Percentiles rank a stretch among this genome's conserved stretches.
Evolutionary conservation across 352 stramenopile species (phyloP).

Genomic region (Pythium plurisporium): DNA sequence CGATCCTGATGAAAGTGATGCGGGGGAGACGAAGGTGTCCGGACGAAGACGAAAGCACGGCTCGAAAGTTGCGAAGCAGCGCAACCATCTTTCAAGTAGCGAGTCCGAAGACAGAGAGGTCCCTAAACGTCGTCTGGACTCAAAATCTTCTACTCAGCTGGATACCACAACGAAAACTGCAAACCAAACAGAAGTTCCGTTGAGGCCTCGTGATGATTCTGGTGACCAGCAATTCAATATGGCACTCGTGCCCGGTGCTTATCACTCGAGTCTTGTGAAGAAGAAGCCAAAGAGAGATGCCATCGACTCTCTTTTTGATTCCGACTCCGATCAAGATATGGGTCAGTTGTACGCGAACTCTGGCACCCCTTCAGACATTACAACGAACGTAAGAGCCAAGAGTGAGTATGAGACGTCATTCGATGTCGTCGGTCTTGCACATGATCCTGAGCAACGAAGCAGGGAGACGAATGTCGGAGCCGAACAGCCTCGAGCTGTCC

Average conservation of each 20-base stretch:
- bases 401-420: too few species aligned
- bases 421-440: too few species aligned
- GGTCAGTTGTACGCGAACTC: constrained; percentile 24
- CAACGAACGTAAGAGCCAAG: neutral
- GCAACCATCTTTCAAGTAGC: neutral
- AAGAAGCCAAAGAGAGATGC: constrained; percentile 30
- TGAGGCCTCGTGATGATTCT: too few species aligned
- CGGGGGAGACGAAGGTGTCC: constrained; percentile 14
- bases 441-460: neutral
- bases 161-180: neutral
- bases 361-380: too few species aligned
- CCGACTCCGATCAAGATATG: constrained; percentile 43
- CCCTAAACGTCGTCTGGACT: neutral
- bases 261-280: neutral
- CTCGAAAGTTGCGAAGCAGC: neutral
- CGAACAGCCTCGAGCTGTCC: too few species aligned
- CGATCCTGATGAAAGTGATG: constrained; percentile 17
- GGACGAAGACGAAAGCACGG: neutral
- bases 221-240: neutral
- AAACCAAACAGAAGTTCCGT: neutral
- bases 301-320: constrained; percentile 71
- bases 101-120: neutral
- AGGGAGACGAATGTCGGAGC: too few species aligned
- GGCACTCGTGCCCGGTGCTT: too few species aligned
- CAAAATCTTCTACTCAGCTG: neutral